Evolutionary conservation across 192 early-diverging fungal genomes (phyloP).

Genomic region (Coemansia sp.): DNA sequence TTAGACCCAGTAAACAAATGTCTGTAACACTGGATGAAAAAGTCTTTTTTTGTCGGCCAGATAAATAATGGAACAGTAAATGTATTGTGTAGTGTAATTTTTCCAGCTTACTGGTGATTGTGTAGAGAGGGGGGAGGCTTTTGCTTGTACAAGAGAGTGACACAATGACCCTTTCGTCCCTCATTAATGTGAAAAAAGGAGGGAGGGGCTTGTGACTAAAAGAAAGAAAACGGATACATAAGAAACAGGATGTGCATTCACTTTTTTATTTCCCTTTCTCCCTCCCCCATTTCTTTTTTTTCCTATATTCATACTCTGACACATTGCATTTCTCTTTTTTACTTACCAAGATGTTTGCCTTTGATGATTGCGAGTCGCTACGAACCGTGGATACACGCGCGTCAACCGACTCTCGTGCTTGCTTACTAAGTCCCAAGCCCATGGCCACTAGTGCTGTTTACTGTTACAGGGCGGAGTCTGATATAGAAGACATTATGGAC

Average conservation of each 20-base stretch:
- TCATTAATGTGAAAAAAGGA: background rate
- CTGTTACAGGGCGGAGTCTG: background rate
- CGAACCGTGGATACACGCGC: conserved; percentile 23
- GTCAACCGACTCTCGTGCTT: conserved; percentile 29
- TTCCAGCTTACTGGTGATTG: too few relatives aligned
- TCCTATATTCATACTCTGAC: background rate
- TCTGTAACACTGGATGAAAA: too few relatives aligned
- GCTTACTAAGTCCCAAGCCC: background rate
- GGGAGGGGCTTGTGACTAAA: background rate
- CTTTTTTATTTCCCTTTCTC: background rate
- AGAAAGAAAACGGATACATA: background rate
- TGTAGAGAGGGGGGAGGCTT: too few relatives aligned
- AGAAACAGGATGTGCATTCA: background rate
- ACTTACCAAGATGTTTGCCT: background rate
- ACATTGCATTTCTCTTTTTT: background rate
- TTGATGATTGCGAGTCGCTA: conserved; percentile 17
- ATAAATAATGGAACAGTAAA: too few relatives aligned
- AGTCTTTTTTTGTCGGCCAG: too few relatives aligned
- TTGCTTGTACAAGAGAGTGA: too few relatives aligned
- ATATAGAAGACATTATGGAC: conserved; percentile 27
- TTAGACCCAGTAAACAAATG: too few relatives aligned
- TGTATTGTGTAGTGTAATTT: too few relatives aligned
- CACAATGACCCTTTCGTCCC: too few relatives aligned
- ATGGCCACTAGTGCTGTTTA: background rate
- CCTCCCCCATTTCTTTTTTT: background rate